Base-by-base conservation (phyloP, 2,329 filamentous ascomycete species). In the Colletotrichum brevisporum region DNA sequence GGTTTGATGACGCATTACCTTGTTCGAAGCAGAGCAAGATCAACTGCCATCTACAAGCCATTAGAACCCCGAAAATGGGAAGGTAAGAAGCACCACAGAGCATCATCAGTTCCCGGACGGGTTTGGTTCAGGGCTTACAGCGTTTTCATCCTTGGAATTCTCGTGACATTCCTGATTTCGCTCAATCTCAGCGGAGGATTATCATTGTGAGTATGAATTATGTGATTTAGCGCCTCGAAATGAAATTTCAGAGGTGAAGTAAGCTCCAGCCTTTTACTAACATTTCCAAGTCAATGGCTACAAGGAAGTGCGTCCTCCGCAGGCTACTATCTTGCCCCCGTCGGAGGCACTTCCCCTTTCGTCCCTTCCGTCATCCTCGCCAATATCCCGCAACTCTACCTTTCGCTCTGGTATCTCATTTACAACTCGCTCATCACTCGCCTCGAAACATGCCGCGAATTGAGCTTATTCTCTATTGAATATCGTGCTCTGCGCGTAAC, bases 351-450 rank as follows among this genome's bases (percentile, higher is more conserved):
- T 5, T 13, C 36, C 1, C 41, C 51, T 36, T 54, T 47, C 3
- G 12, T 52, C 8, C 24, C n/a, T 5, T 55, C 24, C 3, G 36
- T 57, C 2, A 24, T 63, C 5, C 18, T 63, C 12, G 61, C 61
- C 21, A 63, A 63, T n/a, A 1, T 24, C 0, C 61, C 52, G 15
- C 41, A 57, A n/a, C 2, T 64, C 0, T 36, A 56, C n/a, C 43
- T 64, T 1, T 64, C 61, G n/a, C 6, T 64, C 0, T 64, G 52
- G 50, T 64, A 57, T 31, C 52, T 64, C 12, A 26, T 18, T 0
- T 64, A 57, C 0, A 64, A 64, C 0, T 18, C 52, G 2, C 16
- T 57, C 0, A 47, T 64, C 1, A 57, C 52, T 2, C 61, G 61
- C 0, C 24, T 57, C 2, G 27, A 56, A 26, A 48, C 51, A 0